Base-by-base conservation (phyloP, 129 eudicot genomes). In the Erigeron canadensis region DNA sequence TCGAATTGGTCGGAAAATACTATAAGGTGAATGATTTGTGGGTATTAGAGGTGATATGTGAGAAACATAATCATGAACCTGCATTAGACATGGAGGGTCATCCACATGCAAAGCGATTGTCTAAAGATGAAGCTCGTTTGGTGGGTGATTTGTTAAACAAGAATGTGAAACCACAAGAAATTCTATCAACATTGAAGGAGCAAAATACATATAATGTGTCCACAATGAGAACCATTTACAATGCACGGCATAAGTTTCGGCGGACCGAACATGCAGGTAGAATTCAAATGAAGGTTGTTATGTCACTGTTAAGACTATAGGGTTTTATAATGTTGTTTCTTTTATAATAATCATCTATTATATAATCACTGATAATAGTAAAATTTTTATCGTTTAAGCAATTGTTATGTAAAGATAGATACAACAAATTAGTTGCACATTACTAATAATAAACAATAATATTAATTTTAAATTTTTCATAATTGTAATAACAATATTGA, bases 31-130 rank as follows among this genome's bases (percentile, higher is more conserved):
- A 2, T 61, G 10, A 5, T 15, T 12, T 37, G 7, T 61, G 66
- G 66, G 13, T 2, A 2, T 38, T 37, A 28, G 6, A 10, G 66
- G 45, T 61, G 45, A 38, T 10, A 28, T 28, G 44, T 34, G 66
- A 61, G 37, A 13, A 61, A 6, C 66, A 37, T 37, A 61, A 61
- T 61, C 66, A 61, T 15, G 66, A 61, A 61, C 66, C 66, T 61
- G 66, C 44, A 34, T 18, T 10, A 61, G 19, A 37, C 7, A 28
- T 37, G 44, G 17, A 61, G 44, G 44, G 66, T n/a, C 66, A 61
- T 61, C 44, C 66, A 37, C 37, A 37, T 61, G 66, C 44, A 37
- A 61, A 12, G 66, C 66, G 66, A 38, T 61, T 61, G 10, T 61
- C 66, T 34, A 44, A 61, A 28, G 13, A 61, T 34, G 66, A 61